These are phyloP conservation scores for Pseudopithomyces chartarum DNA, from an alignment of 2,329 filamentous ascomycete genomes.

Conservation along the genomic window DNA sequence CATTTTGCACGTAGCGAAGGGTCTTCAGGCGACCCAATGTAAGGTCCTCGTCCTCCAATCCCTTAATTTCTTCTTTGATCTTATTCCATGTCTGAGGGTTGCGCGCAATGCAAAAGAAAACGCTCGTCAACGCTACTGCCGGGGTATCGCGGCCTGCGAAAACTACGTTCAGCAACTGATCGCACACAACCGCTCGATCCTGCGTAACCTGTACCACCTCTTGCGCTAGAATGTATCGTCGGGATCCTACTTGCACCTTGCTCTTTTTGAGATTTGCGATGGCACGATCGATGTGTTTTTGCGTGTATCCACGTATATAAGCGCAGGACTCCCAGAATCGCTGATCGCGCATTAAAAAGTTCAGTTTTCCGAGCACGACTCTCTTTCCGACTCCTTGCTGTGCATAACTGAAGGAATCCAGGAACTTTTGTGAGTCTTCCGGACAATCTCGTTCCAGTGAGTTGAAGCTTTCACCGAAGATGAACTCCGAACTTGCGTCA, in stretches of 20 bases:
- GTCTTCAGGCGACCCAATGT: neutral
- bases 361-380: neutral
- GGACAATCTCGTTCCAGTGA: conserved; percentile 15
- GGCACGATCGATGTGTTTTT: too few relatives aligned
- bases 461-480: conserved; percentile 39
- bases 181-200: conserved; percentile 14
- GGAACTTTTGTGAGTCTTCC: conserved; percentile 13
- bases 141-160: conserved; percentile 19
- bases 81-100: conserved; percentile 8
- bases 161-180: conserved; percentile 20
- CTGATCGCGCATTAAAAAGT: neutral
- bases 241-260: neutral
- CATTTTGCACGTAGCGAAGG: conserved; percentile 21
- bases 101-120: conserved; percentile 20
- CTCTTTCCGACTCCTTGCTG: neutral
- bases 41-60: conserved; percentile 6
- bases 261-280: too few relatives aligned
- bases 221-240: neutral
- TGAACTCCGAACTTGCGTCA: conserved; percentile 48
- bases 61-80: conserved; percentile 17
- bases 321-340: too few relatives aligned
- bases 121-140: conserved; percentile 21
- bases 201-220: conserved; percentile 17
- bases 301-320: too few relatives aligned
- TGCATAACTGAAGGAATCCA: conserved; percentile 8